Evolutionary conservation across 139 green algal genomes (phyloP).

Genomic region (Closterium sp.): DNA sequence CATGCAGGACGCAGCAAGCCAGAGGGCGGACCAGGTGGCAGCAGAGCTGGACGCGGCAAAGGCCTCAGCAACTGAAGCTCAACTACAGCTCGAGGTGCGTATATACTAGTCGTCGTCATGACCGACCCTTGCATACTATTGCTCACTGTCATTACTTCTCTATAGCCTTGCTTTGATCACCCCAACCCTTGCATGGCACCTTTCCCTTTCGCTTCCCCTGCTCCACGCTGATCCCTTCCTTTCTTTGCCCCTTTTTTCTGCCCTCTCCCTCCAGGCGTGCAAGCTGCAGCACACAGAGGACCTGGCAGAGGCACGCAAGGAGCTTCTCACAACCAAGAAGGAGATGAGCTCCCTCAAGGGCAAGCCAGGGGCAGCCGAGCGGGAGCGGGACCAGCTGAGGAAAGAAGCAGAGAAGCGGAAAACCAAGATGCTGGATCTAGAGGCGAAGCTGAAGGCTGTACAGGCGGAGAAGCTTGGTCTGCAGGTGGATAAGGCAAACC

Average conservation of each 20-base stretch:
- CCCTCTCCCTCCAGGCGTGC: not conserved
- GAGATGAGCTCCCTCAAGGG: not conserved
- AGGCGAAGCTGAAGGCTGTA: slow-evolving; percentile 69
- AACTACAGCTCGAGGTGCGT: not conserved
- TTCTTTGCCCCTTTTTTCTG: not conserved
- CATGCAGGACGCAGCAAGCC: not conserved
- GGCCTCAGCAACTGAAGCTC: not conserved
- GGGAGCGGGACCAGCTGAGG: not conserved
- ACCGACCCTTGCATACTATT: not conserved
- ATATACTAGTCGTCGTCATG: not conserved
- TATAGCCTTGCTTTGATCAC: no score
- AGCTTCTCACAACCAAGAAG: not conserved
- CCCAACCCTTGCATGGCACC: not conserved
- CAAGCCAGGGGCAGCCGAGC: not conserved
- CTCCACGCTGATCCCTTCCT: not conserved
- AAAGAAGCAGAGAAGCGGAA: not conserved
- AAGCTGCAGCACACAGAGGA: not conserved
- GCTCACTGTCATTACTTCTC: no score
- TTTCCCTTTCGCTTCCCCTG: not conserved
- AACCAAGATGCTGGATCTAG: slow-evolving; percentile 34
- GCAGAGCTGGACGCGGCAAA: not conserved
- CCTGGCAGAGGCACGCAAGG: not conserved
- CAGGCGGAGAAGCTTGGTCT: slow-evolving; percentile 15
- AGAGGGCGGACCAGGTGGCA: not conserved
- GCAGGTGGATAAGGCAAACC: slow-evolving; percentile 70